Percentiles rank a stretch among this genome's conserved stretches.
These are phyloP conservation scores for Hyphodiscus hymeniophilus DNA, from an alignment of 495 filamentous ascomycete genomes.

Conservation along the genomic window DNA sequence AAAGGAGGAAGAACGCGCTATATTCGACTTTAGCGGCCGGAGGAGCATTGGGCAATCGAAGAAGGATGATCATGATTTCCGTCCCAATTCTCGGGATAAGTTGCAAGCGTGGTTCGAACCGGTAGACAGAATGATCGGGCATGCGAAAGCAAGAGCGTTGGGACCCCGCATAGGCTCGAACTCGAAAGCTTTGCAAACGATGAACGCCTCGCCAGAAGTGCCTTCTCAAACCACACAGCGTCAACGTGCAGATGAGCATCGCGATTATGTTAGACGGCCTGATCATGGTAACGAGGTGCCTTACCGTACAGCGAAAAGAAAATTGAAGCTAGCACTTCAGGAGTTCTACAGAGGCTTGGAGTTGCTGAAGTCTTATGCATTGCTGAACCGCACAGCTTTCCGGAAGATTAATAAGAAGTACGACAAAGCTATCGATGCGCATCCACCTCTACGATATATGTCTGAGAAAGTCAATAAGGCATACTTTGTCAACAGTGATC, in stretches of 20 bases:
- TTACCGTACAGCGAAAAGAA: conserved; percentile 78
- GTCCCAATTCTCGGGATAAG: conserved; percentile 15
- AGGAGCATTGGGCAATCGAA: conserved; percentile 7
- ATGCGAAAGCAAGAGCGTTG: conserved; percentile 15
- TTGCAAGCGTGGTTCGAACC: conserved; percentile 18
- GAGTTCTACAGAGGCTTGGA: conserved; percentile 92
- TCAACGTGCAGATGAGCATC: conserved; percentile 31
- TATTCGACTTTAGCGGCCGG: not conserved
- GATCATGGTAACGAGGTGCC: conserved; percentile 47
- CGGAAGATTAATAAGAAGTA: conserved; percentile 99
- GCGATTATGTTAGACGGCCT: conserved; percentile 59
- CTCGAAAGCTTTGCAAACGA: conserved; percentile 19
- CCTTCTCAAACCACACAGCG: conserved; percentile 4
- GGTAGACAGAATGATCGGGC: conserved; percentile 12
- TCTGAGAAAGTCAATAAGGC: conserved; percentile 84
- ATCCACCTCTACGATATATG: conserved; percentile 75
- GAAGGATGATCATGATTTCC: conserved; percentile 5
- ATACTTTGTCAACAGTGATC: conserved; percentile 81
- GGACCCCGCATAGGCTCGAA: conserved; percentile 15
- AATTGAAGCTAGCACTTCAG: conserved; percentile 80
- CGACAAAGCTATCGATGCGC: conserved; percentile 77
- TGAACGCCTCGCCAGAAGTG: conserved; percentile 14
- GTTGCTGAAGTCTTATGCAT: conserved; percentile 80
- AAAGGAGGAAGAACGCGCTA: conserved; percentile 6
- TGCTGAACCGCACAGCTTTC: conserved; percentile 85